A percentile compares a stretch with the other conserved stretches of the same genome.
phyloP scores from a whole-genome alignment of 164 flowering plant species.

The Stephania yunnanensis region DNA sequence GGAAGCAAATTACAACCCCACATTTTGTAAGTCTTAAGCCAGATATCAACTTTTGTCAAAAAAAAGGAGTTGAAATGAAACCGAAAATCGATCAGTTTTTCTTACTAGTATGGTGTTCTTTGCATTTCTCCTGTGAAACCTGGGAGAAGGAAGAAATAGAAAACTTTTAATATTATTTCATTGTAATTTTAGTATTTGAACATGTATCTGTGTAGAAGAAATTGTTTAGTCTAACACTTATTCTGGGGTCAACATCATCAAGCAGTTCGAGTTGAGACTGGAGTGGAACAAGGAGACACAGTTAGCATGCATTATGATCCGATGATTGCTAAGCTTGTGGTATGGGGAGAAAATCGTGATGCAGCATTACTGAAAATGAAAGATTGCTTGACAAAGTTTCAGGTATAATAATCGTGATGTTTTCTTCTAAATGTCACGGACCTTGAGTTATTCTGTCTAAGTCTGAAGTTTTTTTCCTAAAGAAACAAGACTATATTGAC shows the following conservation, averaged over 20 bases:
- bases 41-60: background rate
- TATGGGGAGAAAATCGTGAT: conserved; percentile 79
- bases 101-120: background rate
- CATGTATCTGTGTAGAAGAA: background rate
- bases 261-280: conserved; percentile 93
- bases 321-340: conserved; percentile 99
- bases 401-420: conserved; percentile 36
- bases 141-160: background rate
- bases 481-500: too few relatives aligned
- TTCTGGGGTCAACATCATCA: conserved; percentile 10
- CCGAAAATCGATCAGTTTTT: too few relatives aligned
- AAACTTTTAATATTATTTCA: background rate
- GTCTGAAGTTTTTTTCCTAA: too few relatives aligned
- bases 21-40: background rate
- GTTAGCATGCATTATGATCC: conserved; percentile 99
- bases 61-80: background rate
- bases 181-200: background rate
- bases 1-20: background rate
- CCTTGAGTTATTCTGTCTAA: too few relatives aligned
- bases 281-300: conserved; percentile 86
- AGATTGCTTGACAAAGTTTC: conserved; percentile 76
- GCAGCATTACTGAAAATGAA: conserved; percentile 84
- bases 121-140: background rate
- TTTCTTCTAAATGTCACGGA: background rate
- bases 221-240: background rate